Conservation (phyloP, 169 alveolate species). For the Plasmodium billcollinsi region DNA sequence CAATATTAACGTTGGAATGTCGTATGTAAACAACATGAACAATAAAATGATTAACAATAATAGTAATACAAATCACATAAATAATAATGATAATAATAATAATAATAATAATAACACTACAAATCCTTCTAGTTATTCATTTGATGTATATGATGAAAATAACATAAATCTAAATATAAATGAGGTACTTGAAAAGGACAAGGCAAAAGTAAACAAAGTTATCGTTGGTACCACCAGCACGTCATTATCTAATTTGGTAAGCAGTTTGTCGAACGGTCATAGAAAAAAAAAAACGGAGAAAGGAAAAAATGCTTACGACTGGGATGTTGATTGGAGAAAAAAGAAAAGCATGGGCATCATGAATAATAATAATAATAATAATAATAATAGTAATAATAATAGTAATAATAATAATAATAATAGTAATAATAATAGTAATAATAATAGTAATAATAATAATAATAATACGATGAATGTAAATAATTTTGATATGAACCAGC, state of each 20-base stretch:
- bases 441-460: too few species aligned
- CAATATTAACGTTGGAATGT: background rate
- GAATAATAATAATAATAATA: background rate
- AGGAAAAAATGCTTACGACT: constrained; percentile 27
- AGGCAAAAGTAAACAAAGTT: background rate
- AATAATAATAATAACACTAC: background rate
- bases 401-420: too few species aligned
- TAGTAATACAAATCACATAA: background rate
- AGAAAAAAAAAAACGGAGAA: constrained; percentile 34
- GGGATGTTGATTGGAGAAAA: constrained; percentile 72
- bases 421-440: too few species aligned
- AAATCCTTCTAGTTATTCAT: background rate
- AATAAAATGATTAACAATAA: background rate
- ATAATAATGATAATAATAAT: background rate
- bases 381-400: too few species aligned
- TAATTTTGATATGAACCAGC: too few species aligned
- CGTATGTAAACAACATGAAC: background rate
- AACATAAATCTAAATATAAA: background rate
- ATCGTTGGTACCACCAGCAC: background rate
- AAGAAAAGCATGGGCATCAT: background rate
- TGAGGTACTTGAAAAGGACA: constrained; percentile 3
- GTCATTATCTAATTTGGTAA: background rate
- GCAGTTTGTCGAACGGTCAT: background rate
- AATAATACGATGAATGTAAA: background rate
- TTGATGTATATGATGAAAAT: constrained; percentile 10